A percentile compares a stretch with the other conserved stretches of the same genome.
phyloP scores from a whole-genome alignment of 1,139 yeast species.

The Hemisphaericaspora subhashii region DNA sequence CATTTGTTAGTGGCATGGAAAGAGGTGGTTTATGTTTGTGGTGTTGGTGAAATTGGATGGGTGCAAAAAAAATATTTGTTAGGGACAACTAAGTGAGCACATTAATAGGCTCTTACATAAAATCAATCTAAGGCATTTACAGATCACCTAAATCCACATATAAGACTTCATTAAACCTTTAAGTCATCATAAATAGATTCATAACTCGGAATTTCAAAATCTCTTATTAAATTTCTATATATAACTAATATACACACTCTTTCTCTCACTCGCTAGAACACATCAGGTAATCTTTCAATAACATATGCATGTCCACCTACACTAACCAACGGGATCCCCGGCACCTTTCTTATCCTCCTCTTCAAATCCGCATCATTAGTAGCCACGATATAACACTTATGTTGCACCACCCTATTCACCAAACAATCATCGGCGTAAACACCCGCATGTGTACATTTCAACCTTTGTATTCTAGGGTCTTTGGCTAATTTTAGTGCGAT shows the following conservation, averaged over 20 bases:
- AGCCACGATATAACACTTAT: conserved; percentile 95
- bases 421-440: conserved; percentile 98
- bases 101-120: too few relatives aligned
- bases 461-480: conserved; percentile 86
- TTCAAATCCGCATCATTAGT: conserved; percentile 98
- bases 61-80: conserved; percentile 10
- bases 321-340: conserved; percentile 95
- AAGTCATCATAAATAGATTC: too few relatives aligned
- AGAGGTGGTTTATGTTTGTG: too few relatives aligned
- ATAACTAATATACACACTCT: conserved; percentile 3
- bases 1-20: too few relatives aligned
- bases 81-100: conserved; percentile 11
- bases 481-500: conserved; percentile 90
- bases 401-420: conserved; percentile 90
- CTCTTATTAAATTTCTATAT: background rate
- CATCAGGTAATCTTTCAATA: conserved; percentile 92
- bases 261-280: conserved; percentile 52
- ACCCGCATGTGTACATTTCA: conserved; percentile 90
- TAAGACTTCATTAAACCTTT: too few relatives aligned
- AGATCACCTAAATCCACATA: conserved; percentile 8
- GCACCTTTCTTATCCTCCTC: conserved; percentile 90
- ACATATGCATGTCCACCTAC: conserved; percentile 93
- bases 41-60: background rate
- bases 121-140: too few relatives aligned
- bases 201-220: too few relatives aligned